These are phyloP conservation scores for Kregervanrija pseudodelftensis DNA, from an alignment of 805 yeast genomes.

Conservation along the genomic window DNA sequence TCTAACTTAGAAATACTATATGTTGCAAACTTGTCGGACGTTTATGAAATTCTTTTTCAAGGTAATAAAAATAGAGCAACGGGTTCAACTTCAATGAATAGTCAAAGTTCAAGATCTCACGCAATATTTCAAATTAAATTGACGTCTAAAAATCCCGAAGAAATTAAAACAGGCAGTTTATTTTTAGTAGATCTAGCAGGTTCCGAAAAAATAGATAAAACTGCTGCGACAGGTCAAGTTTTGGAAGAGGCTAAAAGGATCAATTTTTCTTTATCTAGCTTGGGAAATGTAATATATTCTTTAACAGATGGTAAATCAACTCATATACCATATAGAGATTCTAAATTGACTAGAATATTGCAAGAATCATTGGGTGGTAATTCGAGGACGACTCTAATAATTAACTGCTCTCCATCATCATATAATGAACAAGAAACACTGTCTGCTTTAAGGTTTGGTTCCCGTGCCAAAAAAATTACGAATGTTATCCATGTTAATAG, in stretches of 20 bases:
- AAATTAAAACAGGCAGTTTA: conserved; percentile 55
- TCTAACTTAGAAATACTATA: conserved; percentile 59
- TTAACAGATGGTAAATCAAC: conserved; percentile 61
- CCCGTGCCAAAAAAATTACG: conserved; percentile 59
- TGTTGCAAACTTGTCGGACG: conserved; percentile 52
- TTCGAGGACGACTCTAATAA: conserved; percentile 64
- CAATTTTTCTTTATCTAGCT: conserved; percentile 66
- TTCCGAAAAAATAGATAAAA: conserved; percentile 69
- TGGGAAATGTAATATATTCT: conserved; percentile 77
- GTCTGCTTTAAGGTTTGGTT: conserved; percentile 68
- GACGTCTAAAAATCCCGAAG: conserved; percentile 46
- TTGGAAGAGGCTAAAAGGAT: conserved; percentile 81
- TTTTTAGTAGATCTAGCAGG: conserved; percentile 84
- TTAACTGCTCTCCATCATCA: conserved; percentile 63
- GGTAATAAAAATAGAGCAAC: conserved; percentile 54
- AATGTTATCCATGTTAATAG: conserved; percentile 58
- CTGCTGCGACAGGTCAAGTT: conserved; percentile 70
- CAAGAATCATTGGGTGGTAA: conserved; percentile 82
- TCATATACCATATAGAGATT: conserved; percentile 71
- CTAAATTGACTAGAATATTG: conserved; percentile 68
- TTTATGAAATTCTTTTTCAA: conserved; percentile 46
- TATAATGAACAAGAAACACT: conserved; percentile 56
- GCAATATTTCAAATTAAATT: conserved; percentile 67
- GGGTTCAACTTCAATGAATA: conserved; percentile 62
- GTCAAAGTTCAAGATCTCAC: conserved; percentile 72